A percentile compares a stretch with the other conserved stretches of the same genome.
These are phyloP conservation scores for Rhodomyrtus psidioides DNA, from an alignment of 441 rosid species.

Conservation along the genomic window DNA sequence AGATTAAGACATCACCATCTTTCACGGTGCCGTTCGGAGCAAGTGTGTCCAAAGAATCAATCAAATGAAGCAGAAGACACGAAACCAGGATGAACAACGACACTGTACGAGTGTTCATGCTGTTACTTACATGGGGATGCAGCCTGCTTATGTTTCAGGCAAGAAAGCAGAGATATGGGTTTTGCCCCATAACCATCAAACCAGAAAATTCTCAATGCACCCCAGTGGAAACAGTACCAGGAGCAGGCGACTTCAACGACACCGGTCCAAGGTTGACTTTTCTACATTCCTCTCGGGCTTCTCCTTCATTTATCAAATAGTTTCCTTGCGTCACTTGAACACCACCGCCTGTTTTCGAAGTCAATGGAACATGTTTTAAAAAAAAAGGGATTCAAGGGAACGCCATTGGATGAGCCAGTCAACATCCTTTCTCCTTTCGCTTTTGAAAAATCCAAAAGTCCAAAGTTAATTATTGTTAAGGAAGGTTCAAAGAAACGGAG, in stretches of 20 bases:
- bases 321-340: no score
- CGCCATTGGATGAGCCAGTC: not conserved
- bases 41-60: slow-evolving; percentile 25
- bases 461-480: not conserved
- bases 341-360: no score
- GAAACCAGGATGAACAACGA: not conserved
- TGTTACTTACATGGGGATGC: not conserved
- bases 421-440: not conserved
- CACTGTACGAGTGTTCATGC: not conserved
- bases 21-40: slow-evolving; percentile 15
- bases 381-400: no score
- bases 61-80: slow-evolving; percentile 1
- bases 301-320: no score
- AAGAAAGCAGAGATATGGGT: not conserved
- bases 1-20: slow-evolving; percentile 45
- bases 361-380: no score
- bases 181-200: not conserved
- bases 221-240: not conserved
- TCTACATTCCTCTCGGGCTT: no score
- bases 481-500: not conserved
- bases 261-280: not conserved
- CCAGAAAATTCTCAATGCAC: not conserved
- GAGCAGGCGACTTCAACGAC: not conserved
- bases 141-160: not conserved
- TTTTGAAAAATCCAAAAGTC: not conserved